phyloP scores from a whole-genome alignment of 2,329 filamentous ascomycete species.

The Gyromitra esculenta region DNA sequence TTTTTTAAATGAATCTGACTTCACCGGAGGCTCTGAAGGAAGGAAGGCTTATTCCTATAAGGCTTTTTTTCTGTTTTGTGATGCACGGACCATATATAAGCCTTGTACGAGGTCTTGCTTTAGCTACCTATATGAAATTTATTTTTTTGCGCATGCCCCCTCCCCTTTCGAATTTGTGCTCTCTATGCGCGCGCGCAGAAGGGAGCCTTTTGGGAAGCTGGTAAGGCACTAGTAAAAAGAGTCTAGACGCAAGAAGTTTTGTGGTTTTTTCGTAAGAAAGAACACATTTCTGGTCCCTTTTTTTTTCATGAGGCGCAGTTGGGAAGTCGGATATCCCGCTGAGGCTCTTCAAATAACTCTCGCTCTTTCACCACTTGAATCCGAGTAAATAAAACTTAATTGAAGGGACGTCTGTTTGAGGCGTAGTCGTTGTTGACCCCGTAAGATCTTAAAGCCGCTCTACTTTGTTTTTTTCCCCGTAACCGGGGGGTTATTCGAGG shows the following conservation, averaged over 20 bases:
- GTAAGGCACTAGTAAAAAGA: neutral
- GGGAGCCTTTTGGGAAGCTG: neutral
- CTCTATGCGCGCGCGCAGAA: neutral
- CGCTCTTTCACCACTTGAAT: neutral
- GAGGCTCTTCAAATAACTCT: constrained; percentile 7
- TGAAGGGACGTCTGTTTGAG: neutral
- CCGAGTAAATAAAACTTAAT: neutral
- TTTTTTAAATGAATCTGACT: neutral
- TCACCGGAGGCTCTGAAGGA: constrained; percentile 20
- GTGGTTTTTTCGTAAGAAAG: neutral
- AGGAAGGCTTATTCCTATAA: constrained; percentile 15
- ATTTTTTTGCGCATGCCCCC: neutral
- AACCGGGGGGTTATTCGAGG: constrained; percentile 12
- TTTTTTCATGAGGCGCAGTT: neutral
- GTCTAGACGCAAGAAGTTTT: neutral
- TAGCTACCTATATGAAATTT: neutral
- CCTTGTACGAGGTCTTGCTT: neutral
- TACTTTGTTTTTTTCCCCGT: neutral
- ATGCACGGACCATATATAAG: neutral
- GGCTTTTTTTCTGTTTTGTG: neutral
- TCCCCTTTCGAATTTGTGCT: neutral
- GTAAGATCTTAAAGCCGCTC: constrained; percentile 2
- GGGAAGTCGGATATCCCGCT: neutral
- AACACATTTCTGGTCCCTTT: neutral
- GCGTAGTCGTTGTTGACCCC: neutral